phyloP scores from a whole-genome alignment of 352 stramenopile genomes.

The Phytopythium delawarense region DNA sequence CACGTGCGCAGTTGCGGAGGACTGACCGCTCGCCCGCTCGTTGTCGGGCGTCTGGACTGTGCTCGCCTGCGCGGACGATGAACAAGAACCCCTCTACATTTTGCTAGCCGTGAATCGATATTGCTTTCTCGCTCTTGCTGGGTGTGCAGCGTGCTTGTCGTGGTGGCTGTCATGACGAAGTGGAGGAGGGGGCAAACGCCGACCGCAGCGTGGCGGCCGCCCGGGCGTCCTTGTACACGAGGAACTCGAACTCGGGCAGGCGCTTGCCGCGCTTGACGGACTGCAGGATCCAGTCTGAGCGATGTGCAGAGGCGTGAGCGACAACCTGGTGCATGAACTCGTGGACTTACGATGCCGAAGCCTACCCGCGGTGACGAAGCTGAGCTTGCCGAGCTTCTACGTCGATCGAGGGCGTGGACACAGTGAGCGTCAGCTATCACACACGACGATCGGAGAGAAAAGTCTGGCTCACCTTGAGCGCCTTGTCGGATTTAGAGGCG shows the following conservation, averaged over 20 bases:
- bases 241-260: constrained; percentile 59
- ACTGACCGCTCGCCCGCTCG: constrained; percentile 14
- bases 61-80: constrained; percentile 28
- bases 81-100: constrained; percentile 32
- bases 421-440: background rate
- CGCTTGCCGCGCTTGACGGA: constrained; percentile 64
- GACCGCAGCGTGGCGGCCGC: constrained; percentile 13
- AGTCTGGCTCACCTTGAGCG: constrained; percentile 45
- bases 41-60: background rate
- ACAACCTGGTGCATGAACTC: no score
- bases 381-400: constrained; percentile 51
- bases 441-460: background rate
- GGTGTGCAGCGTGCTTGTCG: constrained; percentile 3
- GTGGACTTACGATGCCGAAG: no score
- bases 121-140: constrained; percentile 17
- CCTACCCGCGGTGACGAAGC: constrained; percentile 63
- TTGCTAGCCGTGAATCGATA: constrained; percentile 46
- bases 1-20: constrained; percentile 2
- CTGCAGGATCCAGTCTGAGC: constrained; percentile 74
- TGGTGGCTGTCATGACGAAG: constrained; percentile 2
- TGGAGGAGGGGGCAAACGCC: constrained; percentile 11
- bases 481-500: constrained; percentile 66
- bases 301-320: background rate
- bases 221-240: constrained; percentile 60
- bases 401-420: background rate